Conservation (phyloP, 257 asterid species). For the Jacaranda mimosifolia region DNA sequence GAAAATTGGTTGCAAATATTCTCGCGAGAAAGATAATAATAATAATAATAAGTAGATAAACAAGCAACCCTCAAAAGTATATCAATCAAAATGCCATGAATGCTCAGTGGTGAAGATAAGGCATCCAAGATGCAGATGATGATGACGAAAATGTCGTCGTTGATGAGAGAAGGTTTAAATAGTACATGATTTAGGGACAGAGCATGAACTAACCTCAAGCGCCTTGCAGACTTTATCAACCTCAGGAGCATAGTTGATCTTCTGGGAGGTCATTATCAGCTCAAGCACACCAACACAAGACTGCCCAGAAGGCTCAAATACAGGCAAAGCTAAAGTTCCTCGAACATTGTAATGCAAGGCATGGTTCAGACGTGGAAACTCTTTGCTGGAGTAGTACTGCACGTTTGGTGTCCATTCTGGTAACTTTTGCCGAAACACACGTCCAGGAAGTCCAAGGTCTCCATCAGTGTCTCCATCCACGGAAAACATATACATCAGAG, state of each 20-base stretch:
- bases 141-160: background rate
- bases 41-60: background rate
- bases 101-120: background rate
- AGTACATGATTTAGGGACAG: conserved; percentile 26
- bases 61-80: conserved; percentile 19
- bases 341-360: conserved; percentile 81
- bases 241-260: conserved; percentile 91
- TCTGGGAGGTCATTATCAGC: conserved; percentile 95
- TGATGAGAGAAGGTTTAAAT: conserved; percentile 23
- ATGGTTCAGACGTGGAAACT: conserved; percentile 79
- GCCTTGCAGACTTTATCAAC: conserved; percentile 98
- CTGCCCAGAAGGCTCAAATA: conserved; percentile 90
- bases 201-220: conserved; percentile 77
- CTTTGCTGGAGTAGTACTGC: conserved; percentile 91
- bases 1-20: background rate
- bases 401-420: conserved; percentile 99
- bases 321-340: conserved; percentile 94
- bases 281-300: conserved; percentile 87
- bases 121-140: background rate
- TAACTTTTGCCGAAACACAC: conserved; percentile 76
- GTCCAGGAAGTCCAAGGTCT: conserved; percentile 86
- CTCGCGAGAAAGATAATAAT: background rate
- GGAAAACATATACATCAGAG: conserved; percentile 74
- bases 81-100: conserved; percentile 1
- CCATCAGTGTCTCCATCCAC: conserved; percentile 77